Base-by-base conservation (phyloP, 345 rosid species). In the Camelina neglecta region DNA sequence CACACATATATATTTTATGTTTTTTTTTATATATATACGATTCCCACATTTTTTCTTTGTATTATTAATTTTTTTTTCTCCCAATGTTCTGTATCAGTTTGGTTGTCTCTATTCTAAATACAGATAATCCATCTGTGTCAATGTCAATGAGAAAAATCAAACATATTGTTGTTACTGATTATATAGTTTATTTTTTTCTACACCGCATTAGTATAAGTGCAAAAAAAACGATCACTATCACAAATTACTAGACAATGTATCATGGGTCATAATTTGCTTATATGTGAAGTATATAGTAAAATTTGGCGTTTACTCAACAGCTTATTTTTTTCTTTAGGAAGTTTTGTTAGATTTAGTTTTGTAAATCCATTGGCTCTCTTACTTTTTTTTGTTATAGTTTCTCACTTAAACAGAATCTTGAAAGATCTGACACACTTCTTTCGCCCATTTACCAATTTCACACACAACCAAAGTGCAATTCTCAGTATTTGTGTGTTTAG, bases 51-150 rank as follows among this genome's bases (percentile, higher is more conserved):
- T 35, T 77, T 63, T 65, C 26, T 38, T 20, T 20, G 41, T 47
- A 56, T 71, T 70, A 24, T 70, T 41, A 41, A 41, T 71, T 58
- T 55, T 62, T 31, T 58, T 56, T 18, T 16, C 61, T 13, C 2
- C 12, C 48, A 51, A 61, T 56, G 80, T 71, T 71, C 67, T 77
- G 72, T 64, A 77, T 77, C 33, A 49, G 76, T 58, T 77, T 42
- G 33, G 81, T 65, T 65, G 76, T 77, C 76, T 29, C 67, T 56
- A 65, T 77, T 65, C 72, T 15, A 71, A 16, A 47, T 77, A 65
- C 72, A 77, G 76, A 41, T 65, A 38, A 65, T 58, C 76, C 48
- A 77, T 77, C 62, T 9, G 13, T 65, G 55, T 77, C 80, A 55
- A 35, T 64, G 61, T 77, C 80, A 63, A 35, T 49, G 39, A 60